phyloP scores from a whole-genome alignment of 2,329 filamentous ascomycete species.

The Epichloe scottii region DNA sequence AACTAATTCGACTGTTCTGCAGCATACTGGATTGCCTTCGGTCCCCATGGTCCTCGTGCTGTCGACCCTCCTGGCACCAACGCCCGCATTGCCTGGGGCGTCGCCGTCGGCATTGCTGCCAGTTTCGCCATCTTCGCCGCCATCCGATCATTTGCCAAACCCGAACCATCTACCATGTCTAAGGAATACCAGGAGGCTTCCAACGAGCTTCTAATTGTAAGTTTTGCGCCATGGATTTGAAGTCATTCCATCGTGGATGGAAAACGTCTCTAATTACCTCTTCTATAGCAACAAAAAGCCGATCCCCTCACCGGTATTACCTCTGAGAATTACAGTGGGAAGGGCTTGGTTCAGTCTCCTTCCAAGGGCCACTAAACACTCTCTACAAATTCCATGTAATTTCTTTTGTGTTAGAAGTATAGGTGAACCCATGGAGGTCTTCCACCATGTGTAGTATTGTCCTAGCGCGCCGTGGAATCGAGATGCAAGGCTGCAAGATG shows the following conservation, averaged over 20 bases:
- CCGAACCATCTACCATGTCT: conserved; percentile 75
- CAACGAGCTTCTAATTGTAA: conserved; percentile 88
- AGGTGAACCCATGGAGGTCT: conserved; percentile 16
- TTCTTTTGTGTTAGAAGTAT: conserved; percentile 24
- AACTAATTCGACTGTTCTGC: conserved; percentile 20
- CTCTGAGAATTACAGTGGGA: conserved; percentile 65
- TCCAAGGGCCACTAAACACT: conserved; percentile 35
- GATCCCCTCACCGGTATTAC: conserved; percentile 80
- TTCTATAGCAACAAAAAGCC: conserved; percentile 59
- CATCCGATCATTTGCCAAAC: conserved; percentile 60
- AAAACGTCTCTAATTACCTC: neutral
- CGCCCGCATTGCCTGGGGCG: conserved; percentile 65
- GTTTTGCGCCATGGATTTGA: neutral
- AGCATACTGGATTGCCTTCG: conserved; percentile 99
- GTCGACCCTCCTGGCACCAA: conserved; percentile 71
- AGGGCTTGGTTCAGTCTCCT: conserved; percentile 64
- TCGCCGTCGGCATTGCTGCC: conserved; percentile 51
- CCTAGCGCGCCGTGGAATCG: conserved; percentile 16
- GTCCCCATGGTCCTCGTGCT: conserved; percentile 86
- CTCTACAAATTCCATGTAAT: conserved; percentile 15
- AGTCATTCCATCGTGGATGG: neutral
- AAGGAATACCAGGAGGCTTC: conserved; percentile 93
- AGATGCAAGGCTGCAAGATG: conserved; percentile 11
- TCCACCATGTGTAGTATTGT: conserved; percentile 25
- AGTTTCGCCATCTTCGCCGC: conserved; percentile 59